Percentiles rank a stretch among this genome's conserved stretches.
phyloP scores from a whole-genome alignment of 352 stramenopile species.

The Globisporangium nodosum region DNA sequence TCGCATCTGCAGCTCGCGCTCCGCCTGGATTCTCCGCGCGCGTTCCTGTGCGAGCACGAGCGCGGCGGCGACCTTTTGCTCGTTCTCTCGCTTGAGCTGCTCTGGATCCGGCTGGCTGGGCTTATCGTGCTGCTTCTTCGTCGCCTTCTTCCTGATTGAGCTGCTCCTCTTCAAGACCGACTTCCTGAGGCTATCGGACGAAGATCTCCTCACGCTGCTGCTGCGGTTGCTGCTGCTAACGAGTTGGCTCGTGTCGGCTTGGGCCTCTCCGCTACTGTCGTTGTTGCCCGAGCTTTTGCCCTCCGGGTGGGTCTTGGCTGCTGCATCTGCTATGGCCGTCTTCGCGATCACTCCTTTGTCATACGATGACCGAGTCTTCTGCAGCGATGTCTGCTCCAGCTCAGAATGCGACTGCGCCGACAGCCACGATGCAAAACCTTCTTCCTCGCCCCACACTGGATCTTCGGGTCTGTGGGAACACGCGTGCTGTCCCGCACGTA shows the following conservation, averaged over 20 bases:
- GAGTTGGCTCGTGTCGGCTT: neutral
- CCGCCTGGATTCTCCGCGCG: conserved; percentile 21
- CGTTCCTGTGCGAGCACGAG: conserved; percentile 34
- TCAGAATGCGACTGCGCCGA: neutral
- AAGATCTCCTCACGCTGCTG: neutral
- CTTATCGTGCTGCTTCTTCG: neutral
- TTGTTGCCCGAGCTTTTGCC: neutral
- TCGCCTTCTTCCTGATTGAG: neutral
- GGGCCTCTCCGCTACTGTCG: neutral
- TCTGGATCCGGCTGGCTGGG: conserved; percentile 9
- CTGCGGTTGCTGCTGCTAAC: neutral
- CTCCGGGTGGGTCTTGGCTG: neutral
- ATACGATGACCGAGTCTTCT: neutral
- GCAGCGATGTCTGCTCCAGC: too few species aligned
- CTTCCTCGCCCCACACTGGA: conserved; percentile 1
- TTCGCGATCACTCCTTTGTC: neutral
- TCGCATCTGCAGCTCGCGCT: conserved; percentile 19
- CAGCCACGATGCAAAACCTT: conserved; percentile 11
- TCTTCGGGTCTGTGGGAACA: neutral
- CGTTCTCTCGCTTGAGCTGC: conserved; percentile 16
- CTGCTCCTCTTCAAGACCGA: neutral
- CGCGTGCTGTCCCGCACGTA: neutral
- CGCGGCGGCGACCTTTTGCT: conserved; percentile 28
- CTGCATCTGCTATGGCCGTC: neutral
- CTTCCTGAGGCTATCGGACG: neutral